phyloP scores from a whole-genome alignment of 129 eudicot species.

The Oenanthe sinensis region DNA sequence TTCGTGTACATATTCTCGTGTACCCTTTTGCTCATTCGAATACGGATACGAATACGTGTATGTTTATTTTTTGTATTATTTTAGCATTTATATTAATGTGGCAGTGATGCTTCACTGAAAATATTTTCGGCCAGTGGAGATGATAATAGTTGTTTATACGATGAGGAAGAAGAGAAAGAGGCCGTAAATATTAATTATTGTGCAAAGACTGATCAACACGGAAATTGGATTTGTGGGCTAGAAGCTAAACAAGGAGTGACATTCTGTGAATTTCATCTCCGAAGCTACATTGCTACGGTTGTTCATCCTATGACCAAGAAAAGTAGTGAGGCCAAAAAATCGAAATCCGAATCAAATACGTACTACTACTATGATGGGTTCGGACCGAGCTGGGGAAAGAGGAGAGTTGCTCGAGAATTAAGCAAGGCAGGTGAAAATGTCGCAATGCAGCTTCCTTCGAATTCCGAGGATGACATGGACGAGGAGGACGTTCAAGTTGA shows the following conservation, averaged over 20 bases:
- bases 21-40: background rate
- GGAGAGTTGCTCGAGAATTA: constrained; percentile 24
- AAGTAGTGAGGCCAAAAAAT: constrained; percentile 19
- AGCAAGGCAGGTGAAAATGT: background rate
- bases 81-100: background rate
- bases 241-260: constrained; percentile 28
- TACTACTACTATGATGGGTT: constrained; percentile 71
- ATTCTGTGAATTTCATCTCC: constrained; percentile 43
- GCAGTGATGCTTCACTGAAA: background rate
- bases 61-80: background rate
- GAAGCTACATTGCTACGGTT: background rate
- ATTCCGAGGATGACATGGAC: constrained; percentile 4
- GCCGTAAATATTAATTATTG: constrained; percentile 20
- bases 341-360: constrained; percentile 22
- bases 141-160: too few species aligned
- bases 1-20: too few species aligned
- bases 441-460: background rate
- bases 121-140: background rate
- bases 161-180: constrained; percentile 6
- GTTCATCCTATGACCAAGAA: constrained; percentile 8
- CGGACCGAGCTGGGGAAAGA: constrained; percentile 77
- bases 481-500: constrained; percentile 8
- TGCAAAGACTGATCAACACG: constrained; percentile 31
- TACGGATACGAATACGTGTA: background rate
- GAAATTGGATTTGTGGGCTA: constrained; percentile 47